phyloP scores from a whole-genome alignment of 2,329 filamentous ascomycete species.

The Exophiala sideris region DNA sequence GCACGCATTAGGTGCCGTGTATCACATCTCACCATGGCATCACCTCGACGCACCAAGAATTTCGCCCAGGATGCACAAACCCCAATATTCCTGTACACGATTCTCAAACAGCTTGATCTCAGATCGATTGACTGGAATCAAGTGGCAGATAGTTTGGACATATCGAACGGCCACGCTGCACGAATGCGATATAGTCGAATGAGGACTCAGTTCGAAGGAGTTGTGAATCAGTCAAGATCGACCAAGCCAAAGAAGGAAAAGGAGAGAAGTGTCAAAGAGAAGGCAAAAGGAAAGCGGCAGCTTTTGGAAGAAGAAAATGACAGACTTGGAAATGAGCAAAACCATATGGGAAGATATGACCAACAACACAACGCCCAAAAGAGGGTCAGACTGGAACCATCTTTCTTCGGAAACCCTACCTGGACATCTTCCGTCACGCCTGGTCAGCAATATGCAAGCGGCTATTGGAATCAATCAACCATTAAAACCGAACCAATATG shows the following conservation, averaged over 20 bases:
- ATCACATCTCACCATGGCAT: constrained; percentile 12
- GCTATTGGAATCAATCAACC: constrained; percentile 9
- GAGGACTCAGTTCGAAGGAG: constrained; percentile 51
- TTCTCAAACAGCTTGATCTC: constrained; percentile 54
- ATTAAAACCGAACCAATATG: constrained; percentile 9
- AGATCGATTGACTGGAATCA: constrained; percentile 54
- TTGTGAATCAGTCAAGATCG: constrained; percentile 24
- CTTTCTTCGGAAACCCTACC: not conserved
- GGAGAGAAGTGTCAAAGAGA: constrained; percentile 15
- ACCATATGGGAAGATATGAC: not conserved
- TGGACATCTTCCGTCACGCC: constrained; percentile 1
- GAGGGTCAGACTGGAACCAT: constrained; percentile 18
- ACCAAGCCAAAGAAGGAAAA: constrained; percentile 19
- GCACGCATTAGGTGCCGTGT: too few relatives aligned
- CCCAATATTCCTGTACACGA: constrained; percentile 53
- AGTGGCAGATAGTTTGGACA: constrained; percentile 49
- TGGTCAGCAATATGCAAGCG: not conserved
- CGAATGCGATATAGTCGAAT: constrained; percentile 57
- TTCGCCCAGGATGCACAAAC: constrained; percentile 47
- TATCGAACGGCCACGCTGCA: constrained; percentile 56
- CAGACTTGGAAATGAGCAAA: constrained; percentile 6
- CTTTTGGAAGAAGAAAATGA: constrained; percentile 12
- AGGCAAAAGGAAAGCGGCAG: constrained; percentile 7
- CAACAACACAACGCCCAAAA: constrained; percentile 11
- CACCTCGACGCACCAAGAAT: constrained; percentile 19